These are phyloP conservation scores for Colletotrichum cereale DNA, from an alignment of 2,329 filamentous ascomycete species.

Conservation along the genomic window DNA sequence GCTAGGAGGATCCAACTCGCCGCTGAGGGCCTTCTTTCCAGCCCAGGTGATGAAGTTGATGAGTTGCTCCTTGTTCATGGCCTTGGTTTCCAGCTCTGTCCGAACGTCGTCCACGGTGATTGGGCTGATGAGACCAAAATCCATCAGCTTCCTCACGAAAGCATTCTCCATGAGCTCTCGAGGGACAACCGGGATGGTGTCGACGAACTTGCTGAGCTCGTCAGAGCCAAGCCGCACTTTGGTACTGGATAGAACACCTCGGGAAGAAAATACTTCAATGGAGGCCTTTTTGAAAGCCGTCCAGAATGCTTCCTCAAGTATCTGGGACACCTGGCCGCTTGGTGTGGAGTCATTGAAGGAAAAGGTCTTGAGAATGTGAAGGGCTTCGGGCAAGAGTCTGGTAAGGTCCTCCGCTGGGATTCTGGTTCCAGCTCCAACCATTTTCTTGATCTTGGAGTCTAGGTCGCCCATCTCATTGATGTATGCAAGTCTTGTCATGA, in stretches of 20 bases:
- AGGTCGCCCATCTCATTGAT: constrained; percentile 87
- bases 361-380: constrained; percentile 89
- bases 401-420: constrained; percentile 74
- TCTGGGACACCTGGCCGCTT: constrained; percentile 82
- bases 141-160: constrained; percentile 84
- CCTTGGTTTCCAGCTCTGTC: constrained; percentile 83
- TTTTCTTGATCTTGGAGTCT: constrained; percentile 68
- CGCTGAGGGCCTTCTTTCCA: constrained; percentile 76
- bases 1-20: constrained; percentile 77
- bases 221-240: constrained; percentile 82
- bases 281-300: constrained; percentile 84
- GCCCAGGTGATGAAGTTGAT: constrained; percentile 88
- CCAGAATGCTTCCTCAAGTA: constrained; percentile 97
- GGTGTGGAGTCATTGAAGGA: constrained; percentile 92
- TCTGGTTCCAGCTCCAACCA: constrained; percentile 60
- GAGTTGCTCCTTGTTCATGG: constrained; percentile 83
- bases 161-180: constrained; percentile 78
- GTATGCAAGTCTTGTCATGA: constrained; percentile 90
- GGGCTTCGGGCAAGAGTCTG: constrained; percentile 79
- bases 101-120: constrained; percentile 91
- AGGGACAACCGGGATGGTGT: constrained; percentile 88
- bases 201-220: constrained; percentile 79
- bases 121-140: constrained; percentile 87
- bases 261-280: constrained; percentile 89
- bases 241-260: constrained; percentile 86